Evolutionary conservation across 805 yeast genomes (phyloP), one percentile per base, ranked within the genome.

Genomic region (Jamesozyma lodderae): DNA sequence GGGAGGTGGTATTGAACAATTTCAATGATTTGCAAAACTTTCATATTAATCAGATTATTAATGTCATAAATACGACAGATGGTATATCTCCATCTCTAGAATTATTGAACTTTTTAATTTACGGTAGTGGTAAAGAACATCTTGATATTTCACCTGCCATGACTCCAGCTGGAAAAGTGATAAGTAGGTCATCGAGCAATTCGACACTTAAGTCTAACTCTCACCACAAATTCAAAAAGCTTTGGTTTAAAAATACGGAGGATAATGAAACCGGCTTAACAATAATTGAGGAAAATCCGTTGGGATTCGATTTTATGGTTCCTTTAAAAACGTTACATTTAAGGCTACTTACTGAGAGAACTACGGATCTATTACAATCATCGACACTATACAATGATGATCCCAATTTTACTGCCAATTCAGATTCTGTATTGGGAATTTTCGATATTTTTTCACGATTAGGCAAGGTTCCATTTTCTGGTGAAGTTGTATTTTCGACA

Each of bases 331-430:
- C 49, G 27, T 45, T 50, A 25, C 77, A 78, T 48, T 57, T 79
- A 41, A 67, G 79, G 41, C 72, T 73, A 29, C 63, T 80, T 35
- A 73, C 81, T 1, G 79, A 81, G 39, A 65, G 88, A 54, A 78
- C 85, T 0, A 76, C 84, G 0, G 83, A 80, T 54, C 60, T 80
- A 36, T 66, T 80, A 37, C 83, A 77, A 49, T 84, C 83, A 1
- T 77, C 86, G 1, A 62, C 69, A 4, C 44, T 56, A 23, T 45
- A 52, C 21, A 48, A 42, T 36, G 54, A 52, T 7, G 53, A 53
- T 6, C 54, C 53, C 4, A 49, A 50, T 32, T 49, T 51, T 18
- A 48, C 55, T 14, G 51, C 56, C 3, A 50, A 50, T 23, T 46
- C 55, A 13, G 59, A 62, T 37, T 46, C 60, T 2, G 43, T 55